Conservation (phyloP, 2,329 filamentous ascomycete genomes). For the Venturia effusa region DNA sequence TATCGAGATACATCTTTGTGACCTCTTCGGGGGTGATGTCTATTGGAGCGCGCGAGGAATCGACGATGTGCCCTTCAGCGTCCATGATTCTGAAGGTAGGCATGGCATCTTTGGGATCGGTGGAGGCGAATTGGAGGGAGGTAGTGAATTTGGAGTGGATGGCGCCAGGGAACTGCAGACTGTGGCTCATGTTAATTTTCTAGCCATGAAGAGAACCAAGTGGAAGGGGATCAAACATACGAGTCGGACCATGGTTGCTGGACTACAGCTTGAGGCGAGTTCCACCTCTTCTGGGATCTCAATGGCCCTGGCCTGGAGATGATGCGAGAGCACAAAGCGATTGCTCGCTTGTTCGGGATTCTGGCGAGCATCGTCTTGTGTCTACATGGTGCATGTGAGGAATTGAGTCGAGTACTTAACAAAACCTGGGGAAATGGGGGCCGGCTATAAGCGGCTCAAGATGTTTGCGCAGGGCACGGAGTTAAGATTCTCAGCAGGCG, state of each 20-base stretch:
- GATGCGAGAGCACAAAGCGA: background rate
- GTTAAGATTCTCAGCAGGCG: background rate
- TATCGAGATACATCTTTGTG: slow-evolving; percentile 50
- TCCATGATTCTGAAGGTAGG: slow-evolving; percentile 88
- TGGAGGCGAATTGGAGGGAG: slow-evolving; percentile 64
- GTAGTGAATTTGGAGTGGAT: slow-evolving; percentile 88
- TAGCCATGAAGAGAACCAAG: background rate
- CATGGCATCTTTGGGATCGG: slow-evolving; percentile 62
- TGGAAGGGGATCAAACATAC: slow-evolving; percentile 27
- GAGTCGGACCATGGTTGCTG: slow-evolving; percentile 49
- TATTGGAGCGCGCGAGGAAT: slow-evolving; percentile 54
- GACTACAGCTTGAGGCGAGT: slow-evolving; percentile 36
- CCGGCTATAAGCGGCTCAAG: background rate
- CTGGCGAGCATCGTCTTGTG: background rate
- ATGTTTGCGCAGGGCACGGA: background rate
- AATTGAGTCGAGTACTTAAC: background rate
- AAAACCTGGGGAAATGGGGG: background rate
- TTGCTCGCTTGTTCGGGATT: background rate
- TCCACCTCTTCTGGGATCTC: slow-evolving; percentile 29
- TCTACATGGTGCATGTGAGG: background rate
- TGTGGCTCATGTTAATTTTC: slow-evolving; percentile 19
- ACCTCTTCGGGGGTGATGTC: slow-evolving; percentile 55
- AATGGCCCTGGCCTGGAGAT: background rate
- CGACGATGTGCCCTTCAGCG: slow-evolving; percentile 75
- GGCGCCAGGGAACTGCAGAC: slow-evolving; percentile 76